Conservation (phyloP, 2,329 filamentous ascomycete genomes). For the Fusarium siculi region DNA sequence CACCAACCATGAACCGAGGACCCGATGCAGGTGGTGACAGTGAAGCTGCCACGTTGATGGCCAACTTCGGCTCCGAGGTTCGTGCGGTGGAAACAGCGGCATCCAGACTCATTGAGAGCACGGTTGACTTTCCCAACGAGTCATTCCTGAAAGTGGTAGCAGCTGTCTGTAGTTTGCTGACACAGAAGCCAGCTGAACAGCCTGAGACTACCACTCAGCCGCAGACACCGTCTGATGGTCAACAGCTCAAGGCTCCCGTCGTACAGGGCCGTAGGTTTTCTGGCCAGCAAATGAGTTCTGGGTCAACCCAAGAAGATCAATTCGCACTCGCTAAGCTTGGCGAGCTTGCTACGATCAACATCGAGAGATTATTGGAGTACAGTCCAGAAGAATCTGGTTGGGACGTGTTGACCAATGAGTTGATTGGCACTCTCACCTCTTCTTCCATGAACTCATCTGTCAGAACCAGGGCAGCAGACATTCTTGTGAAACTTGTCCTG, state of each 20-base stretch:
- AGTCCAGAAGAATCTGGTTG: constrained; percentile 78
- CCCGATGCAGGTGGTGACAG: constrained; percentile 61
- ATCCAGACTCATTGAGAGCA: constrained; percentile 88
- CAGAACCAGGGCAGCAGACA: constrained; percentile 70
- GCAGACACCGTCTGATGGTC: constrained; percentile 35
- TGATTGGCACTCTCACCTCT: constrained; percentile 63
- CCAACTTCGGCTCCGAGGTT: constrained; percentile 82
- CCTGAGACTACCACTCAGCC: constrained; percentile 26
- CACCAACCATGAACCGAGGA: constrained; percentile 58
- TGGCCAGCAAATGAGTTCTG: constrained; percentile 53
- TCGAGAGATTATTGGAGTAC: constrained; percentile 77
- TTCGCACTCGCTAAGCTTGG: constrained; percentile 79
- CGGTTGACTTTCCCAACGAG: constrained; percentile 85
- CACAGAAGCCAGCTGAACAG: constrained; percentile 47
- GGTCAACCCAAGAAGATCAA: constrained; percentile 69
- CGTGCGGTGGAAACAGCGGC: constrained; percentile 90
- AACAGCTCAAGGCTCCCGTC: constrained; percentile 51
- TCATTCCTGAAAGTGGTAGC: constrained; percentile 81
- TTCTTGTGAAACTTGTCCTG: constrained; percentile 67
- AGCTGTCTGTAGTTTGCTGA: constrained; percentile 78
- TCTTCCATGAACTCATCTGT: constrained; percentile 61
- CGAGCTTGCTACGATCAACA: constrained; percentile 78
- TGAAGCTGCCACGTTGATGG: constrained; percentile 63
- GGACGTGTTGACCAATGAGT: constrained; percentile 69
- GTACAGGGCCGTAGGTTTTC: constrained; percentile 59